These are phyloP conservation scores for Ascochyta clinopodiicola DNA, from an alignment of 2,329 filamentous ascomycete genomes.

Conservation along the genomic window DNA sequence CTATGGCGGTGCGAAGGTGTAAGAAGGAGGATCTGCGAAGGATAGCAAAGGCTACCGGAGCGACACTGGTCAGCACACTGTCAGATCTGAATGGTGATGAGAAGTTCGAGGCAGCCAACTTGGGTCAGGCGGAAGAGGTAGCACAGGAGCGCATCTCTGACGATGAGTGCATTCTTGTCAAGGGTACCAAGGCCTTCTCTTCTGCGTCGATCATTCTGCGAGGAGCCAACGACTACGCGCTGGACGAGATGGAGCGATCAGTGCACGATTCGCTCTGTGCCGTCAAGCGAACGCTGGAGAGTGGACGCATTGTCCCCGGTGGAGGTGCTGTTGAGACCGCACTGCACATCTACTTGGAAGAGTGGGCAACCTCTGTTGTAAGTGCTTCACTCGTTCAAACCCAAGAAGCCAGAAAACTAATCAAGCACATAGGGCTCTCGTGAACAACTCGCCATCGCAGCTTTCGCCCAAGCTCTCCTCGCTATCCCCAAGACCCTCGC, in stretches of 20 bases:
- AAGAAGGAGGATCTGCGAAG: constrained; percentile 98
- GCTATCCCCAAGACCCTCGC: constrained; percentile 95
- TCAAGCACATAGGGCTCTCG: constrained; percentile 69
- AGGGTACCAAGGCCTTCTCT: constrained; percentile 92
- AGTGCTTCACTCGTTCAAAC: constrained; percentile 84
- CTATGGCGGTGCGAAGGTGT: constrained; percentile 93
- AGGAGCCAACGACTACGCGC: constrained; percentile 91
- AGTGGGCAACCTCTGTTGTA: constrained; percentile 95
- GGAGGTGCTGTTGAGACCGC: constrained; percentile 98
- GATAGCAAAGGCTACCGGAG: constrained; percentile 95
- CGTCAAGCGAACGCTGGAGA: constrained; percentile 96
- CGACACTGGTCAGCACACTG: constrained; percentile 88
- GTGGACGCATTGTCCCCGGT: constrained; percentile 93
- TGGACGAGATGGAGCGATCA: constrained; percentile 99
- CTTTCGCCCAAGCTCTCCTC: constrained; percentile 94
- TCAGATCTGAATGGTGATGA: constrained; percentile 98
- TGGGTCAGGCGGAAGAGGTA: constrained; percentile 93
- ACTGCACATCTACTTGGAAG: constrained; percentile 97
- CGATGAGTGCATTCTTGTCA: constrained; percentile 96
- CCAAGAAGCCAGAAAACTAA: constrained; percentile 54
- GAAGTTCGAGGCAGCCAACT: constrained; percentile 87
- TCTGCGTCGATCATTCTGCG: constrained; percentile 96
- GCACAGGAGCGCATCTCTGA: constrained; percentile 98
- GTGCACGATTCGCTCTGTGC: constrained; percentile 96
- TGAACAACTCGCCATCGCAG: constrained; percentile 96